Evolutionary conservation across 2,329 filamentous ascomycete genomes (phyloP).

Genomic region (Ophiocordyceps camponoti-saundersi): DNA sequence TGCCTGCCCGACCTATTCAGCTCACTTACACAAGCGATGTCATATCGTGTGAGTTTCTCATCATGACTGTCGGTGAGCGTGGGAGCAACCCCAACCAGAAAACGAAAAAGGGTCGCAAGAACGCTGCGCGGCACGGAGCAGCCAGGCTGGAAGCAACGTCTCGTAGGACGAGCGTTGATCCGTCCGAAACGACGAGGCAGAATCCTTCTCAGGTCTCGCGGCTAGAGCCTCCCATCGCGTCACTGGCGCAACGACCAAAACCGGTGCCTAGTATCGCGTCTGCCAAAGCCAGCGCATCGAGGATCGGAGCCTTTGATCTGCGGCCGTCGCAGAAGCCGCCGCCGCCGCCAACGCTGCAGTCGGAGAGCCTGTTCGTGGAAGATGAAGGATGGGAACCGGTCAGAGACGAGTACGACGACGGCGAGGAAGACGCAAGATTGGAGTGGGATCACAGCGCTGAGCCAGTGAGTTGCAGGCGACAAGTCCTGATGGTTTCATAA

Average conservation of each 20-base stretch:
- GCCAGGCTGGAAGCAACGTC: constrained; percentile 30
- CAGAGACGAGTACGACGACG: constrained; percentile 39
- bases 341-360: constrained; percentile 38
- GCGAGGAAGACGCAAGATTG: constrained; percentile 48
- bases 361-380: constrained; percentile 59
- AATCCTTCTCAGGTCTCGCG: constrained; percentile 7
- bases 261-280: constrained; percentile 16
- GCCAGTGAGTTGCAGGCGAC: constrained; percentile 27
- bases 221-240: constrained; percentile 6
- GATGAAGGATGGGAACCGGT: constrained; percentile 64
- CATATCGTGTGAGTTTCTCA: constrained; percentile 57
- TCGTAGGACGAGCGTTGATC: constrained; percentile 24
- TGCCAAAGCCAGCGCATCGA: constrained; percentile 16
- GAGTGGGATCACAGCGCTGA: constrained; percentile 59
- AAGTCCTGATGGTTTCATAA: constrained; percentile 1
- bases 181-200: constrained; percentile 13
- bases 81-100: constrained; percentile 29
- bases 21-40: constrained; percentile 54
- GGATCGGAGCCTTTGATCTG: constrained; percentile 23
- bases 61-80: constrained; percentile 65
- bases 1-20: constrained; percentile 54
- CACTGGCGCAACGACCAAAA: constrained; percentile 11
- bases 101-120: constrained; percentile 27
- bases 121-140: constrained; percentile 12
- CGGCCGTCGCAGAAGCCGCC: constrained; percentile 37